These are phyloP conservation scores for Macrotyloma uniflorum DNA, from an alignment of 306 rosid genomes.

Conservation along the genomic window DNA sequence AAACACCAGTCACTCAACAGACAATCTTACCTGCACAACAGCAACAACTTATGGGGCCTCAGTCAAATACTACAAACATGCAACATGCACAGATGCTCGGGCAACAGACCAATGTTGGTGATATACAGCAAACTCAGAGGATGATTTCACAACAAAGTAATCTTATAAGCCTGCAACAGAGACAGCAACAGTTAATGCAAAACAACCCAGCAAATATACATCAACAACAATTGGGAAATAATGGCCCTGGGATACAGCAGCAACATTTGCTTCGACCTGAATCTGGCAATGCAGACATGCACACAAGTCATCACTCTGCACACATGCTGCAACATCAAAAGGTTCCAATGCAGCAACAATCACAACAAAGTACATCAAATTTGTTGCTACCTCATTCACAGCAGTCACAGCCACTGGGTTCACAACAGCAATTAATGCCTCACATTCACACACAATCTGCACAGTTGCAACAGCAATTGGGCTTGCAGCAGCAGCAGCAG, in stretches of 20 bases:
- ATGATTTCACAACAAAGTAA: slow-evolving; percentile 75
- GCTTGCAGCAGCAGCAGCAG: slow-evolving; percentile 57
- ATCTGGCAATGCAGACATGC: slow-evolving; percentile 74
- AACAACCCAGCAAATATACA: slow-evolving; percentile 67
- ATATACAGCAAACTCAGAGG: slow-evolving; percentile 81
- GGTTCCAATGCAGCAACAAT: slow-evolving; percentile 67
- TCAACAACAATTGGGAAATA: slow-evolving; percentile 82
- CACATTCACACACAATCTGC: slow-evolving; percentile 79
- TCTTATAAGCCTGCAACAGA: slow-evolving; percentile 68
- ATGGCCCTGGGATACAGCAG: slow-evolving; percentile 72
- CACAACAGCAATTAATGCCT: slow-evolving; percentile 75
- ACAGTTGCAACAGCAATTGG: slow-evolving; percentile 77
- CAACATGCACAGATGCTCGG: slow-evolving; percentile 71
- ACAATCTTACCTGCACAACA: slow-evolving; percentile 59
- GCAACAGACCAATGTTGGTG: slow-evolving; percentile 71
- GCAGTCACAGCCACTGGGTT: slow-evolving; percentile 66
- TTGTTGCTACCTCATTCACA: slow-evolving; percentile 68
- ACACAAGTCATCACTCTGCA: slow-evolving; percentile 68
- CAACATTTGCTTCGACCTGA: slow-evolving; percentile 65
- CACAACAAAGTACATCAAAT: slow-evolving; percentile 63
- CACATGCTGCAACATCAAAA: slow-evolving; percentile 78
- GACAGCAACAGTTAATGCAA: slow-evolving; percentile 71
- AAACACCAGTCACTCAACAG: slow-evolving; percentile 65
- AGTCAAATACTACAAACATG: slow-evolving; percentile 64
- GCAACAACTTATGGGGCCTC: slow-evolving; percentile 68